Evolutionary conservation across 345 rosid genomes (phyloP), one percentile per base, ranked within the genome.

Genomic region (Raphanus raphanistrum): DNA sequence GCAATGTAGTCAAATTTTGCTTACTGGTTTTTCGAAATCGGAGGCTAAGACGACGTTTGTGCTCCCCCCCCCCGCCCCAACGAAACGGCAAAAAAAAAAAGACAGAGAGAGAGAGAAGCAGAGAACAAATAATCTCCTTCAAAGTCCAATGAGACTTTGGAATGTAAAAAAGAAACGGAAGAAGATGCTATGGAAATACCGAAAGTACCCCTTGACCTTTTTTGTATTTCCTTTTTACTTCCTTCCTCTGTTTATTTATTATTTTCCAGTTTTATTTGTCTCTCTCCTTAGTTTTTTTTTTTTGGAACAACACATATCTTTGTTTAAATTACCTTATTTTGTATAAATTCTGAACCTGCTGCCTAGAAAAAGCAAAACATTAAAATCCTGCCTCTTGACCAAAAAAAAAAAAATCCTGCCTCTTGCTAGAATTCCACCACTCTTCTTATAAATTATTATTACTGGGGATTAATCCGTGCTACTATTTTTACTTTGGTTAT

Each of bases 1-100:
- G 43, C 71, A 79, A 79, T 79, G 82, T 68, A 74, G 82, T 54
- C 12, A 38, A 27, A 52, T 2, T 21, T 68, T 68, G 3, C 78
- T 79, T 73, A 79, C 78, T 45, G 33, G 45, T 66, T 73, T 73
- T 1, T 38, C 45, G 70, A 66, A 73, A n/a, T 63, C 71, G 82
- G 75, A 68, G 78, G 75, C 78, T 52, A 69, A 79, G 82, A 74
- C 82, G 82, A 70, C 82, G 79, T 72, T 73, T 79, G 61, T 52
- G 27, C 69, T 54, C 66, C 66, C 75, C 66, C 66, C 75, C 45
- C 9, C 43, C 21, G 21, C 78, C 41, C 0, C 45, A 32, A 73
- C 74, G 48, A 48, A 62, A 68, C 68, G 70, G 69, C 38, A 38
- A 10, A 38, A 12, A 57, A 38, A 38, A 57, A 60, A 27, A 25